phyloP scores from a whole-genome alignment of 2,329 filamentous ascomycete genomes.

The Verticillium albo-atrum region DNA sequence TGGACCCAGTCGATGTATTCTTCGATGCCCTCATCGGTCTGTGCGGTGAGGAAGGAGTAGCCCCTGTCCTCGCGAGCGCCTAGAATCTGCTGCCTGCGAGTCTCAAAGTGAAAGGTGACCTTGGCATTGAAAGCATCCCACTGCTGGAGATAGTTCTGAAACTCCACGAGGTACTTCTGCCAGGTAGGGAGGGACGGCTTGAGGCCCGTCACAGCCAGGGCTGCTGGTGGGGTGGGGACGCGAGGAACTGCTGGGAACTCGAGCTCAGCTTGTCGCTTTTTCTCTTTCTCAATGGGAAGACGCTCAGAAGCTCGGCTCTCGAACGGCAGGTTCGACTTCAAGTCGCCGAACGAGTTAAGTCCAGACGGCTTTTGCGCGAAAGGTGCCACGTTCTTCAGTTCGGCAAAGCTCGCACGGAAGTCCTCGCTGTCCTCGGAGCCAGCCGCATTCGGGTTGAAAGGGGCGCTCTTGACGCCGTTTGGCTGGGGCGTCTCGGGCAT shows the following conservation, averaged over 20 bases:
- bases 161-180: constrained; percentile 48
- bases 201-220: constrained; percentile 35
- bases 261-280: constrained; percentile 26
- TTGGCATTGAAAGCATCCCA: constrained; percentile 38
- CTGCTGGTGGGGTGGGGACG: constrained; percentile 43
- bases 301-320: constrained; percentile 44
- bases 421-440: constrained; percentile 55
- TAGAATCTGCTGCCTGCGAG: constrained; percentile 41
- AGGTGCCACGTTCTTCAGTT: constrained; percentile 53
- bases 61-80: constrained; percentile 35
- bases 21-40: constrained; percentile 41
- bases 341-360: constrained; percentile 48
- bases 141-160: constrained; percentile 46
- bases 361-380: constrained; percentile 43
- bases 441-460: constrained; percentile 27
- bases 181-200: constrained; percentile 39
- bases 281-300: constrained; percentile 28
- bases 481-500: constrained; percentile 15
- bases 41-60: constrained; percentile 37
- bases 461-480: constrained; percentile 16
- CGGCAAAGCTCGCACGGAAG: constrained; percentile 48
- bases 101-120: constrained; percentile 52
- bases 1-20: constrained; percentile 57
- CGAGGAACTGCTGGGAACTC: constrained; percentile 43
- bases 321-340: constrained; percentile 54